Evolutionary conservation across 2,329 filamentous ascomycete species (phyloP).

Genomic region (Fusarium poae): DNA sequence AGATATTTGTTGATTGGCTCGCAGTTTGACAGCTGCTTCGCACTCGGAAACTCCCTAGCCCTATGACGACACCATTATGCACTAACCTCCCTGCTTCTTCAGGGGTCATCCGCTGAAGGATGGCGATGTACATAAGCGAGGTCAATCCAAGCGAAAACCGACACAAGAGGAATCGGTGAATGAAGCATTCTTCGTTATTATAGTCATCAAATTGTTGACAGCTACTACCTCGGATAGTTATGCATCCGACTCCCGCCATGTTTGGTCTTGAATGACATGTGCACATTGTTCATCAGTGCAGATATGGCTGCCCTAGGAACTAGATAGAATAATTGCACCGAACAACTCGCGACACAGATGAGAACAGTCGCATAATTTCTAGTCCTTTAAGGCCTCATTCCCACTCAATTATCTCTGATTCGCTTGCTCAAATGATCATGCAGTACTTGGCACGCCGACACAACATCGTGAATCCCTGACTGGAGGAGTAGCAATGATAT

Average conservation of each 20-base stretch:
- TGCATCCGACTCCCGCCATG: neutral
- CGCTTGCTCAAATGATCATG: neutral
- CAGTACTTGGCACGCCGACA: rapidly evolving
- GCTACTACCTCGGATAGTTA: neutral
- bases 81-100: neutral
- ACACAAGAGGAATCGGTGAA: neutral
- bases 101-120: neutral
- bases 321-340: too few relatives aligned
- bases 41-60: slow-evolving; percentile 15
- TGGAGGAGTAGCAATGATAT: neutral
- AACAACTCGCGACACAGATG: too few relatives aligned
- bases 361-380: neutral
- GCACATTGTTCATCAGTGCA: neutral
- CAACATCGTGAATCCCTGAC: neutral
- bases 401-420: neutral
- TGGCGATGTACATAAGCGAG: neutral
- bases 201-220: neutral
- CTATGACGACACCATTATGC: slow-evolving; percentile 21
- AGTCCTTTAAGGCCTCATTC: neutral
- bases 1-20: neutral
- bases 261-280: neutral
- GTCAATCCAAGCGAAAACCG: neutral
- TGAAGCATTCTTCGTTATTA: neutral
- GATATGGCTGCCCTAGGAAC: too few relatives aligned
- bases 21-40: neutral